phyloP scores from a whole-genome alignment of 768 basidiomycete species.

The Xerocomus spinulosus region DNA sequence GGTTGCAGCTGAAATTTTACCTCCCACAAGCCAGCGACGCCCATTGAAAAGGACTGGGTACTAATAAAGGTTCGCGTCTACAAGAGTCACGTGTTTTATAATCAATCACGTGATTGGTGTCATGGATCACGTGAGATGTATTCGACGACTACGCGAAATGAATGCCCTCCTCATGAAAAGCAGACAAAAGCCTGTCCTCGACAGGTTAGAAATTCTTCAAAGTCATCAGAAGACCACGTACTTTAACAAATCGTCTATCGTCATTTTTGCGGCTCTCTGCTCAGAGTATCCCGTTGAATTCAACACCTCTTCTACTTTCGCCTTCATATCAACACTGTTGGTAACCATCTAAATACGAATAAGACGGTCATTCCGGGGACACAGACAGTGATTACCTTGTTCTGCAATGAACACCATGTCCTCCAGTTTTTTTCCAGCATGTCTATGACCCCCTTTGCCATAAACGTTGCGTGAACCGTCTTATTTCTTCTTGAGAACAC shows the following conservation, averaged over 20 bases:
- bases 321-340: conserved; percentile 65
- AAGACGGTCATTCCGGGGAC: neutral
- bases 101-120: neutral
- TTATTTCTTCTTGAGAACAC: conserved; percentile 90
- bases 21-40: conserved; percentile 49
- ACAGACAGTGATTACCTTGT: conserved; percentile 42
- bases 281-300: conserved; percentile 68
- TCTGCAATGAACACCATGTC: conserved; percentile 84
- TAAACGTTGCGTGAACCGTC: conserved; percentile 82
- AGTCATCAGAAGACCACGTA: conserved; percentile 36
- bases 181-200: conserved; percentile 54
- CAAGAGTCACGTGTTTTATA: neutral
- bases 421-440: conserved; percentile 92
- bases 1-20: conserved; percentile 26
- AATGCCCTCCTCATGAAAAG: conserved; percentile 71
- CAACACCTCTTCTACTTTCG: conserved; percentile 68
- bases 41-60: conserved; percentile 29
- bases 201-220: neutral
- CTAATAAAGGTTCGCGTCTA: neutral
- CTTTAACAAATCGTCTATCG: conserved; percentile 87
- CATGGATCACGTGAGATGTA: conserved; percentile 6
- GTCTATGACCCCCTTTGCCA: conserved; percentile 90
- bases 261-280: conserved; percentile 87
- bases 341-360: conserved; percentile 51
- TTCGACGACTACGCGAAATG: conserved; percentile 51